Evolutionary conservation across 2,329 filamentous ascomycete genomes (phyloP).

Genomic region (Colletotrichum noveboracense): DNA sequence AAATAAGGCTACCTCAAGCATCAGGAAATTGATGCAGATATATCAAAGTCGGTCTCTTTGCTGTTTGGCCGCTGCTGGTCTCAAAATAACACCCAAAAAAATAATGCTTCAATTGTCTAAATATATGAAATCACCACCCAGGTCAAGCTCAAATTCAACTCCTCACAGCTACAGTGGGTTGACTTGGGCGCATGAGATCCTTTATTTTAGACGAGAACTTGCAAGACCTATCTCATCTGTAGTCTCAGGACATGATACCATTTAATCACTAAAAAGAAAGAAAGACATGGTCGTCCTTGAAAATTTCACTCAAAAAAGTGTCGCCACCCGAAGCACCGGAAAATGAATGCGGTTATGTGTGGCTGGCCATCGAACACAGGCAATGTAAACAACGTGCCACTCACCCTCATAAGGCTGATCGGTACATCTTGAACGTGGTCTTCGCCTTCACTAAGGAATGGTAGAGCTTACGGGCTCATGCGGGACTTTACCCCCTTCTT

Average conservation of each 20-base stretch:
- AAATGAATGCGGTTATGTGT: background rate
- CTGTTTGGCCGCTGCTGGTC: no score
- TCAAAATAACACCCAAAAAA: background rate
- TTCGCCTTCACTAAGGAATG: background rate
- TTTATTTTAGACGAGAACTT: background rate
- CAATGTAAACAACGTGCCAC: accelerated
- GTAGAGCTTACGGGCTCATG: background rate
- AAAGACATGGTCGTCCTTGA: background rate
- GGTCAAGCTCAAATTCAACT: background rate
- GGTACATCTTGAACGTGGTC: background rate
- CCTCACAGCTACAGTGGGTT: background rate
- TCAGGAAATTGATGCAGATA: accelerated
- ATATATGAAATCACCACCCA: accelerated
- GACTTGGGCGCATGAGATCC: accelerated
- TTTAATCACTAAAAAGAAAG: accelerated
- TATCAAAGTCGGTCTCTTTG: accelerated
- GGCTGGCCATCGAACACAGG: background rate
- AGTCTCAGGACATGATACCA: accelerated
- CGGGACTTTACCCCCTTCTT: accelerated
- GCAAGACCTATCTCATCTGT: accelerated
- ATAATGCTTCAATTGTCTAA: accelerated
- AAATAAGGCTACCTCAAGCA: background rate
- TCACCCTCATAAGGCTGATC: background rate
- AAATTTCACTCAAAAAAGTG: background rate
- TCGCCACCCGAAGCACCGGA: background rate